Conservation (phyloP, 495 filamentous ascomycete species). For the Beverwykella pulmonaria region DNA sequence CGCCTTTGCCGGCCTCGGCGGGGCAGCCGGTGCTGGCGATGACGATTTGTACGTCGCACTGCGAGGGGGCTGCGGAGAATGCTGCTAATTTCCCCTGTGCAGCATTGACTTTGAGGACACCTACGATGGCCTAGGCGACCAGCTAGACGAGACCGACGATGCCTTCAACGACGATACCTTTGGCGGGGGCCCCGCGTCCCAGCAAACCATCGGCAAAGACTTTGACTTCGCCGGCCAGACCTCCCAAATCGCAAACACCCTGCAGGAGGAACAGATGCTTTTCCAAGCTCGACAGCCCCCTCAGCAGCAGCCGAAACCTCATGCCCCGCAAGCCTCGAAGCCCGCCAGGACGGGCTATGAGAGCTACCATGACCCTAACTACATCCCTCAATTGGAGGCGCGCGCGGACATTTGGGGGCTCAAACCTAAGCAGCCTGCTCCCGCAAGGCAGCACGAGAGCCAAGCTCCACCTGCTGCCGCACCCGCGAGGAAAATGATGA, state of each 20-base stretch:
- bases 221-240: constrained; percentile 97
- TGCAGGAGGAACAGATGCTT: constrained; percentile 86
- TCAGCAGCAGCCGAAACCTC: constrained; percentile 49
- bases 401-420: constrained; percentile 92
- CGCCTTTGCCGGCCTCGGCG: constrained; percentile 78
- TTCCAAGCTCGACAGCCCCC: constrained; percentile 52
- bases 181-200: constrained; percentile 54
- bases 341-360: constrained; percentile 81
- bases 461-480: constrained; percentile 21
- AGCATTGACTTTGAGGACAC: constrained; percentile 96
- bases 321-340: constrained; percentile 47
- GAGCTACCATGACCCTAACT: constrained; percentile 74
- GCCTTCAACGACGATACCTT: constrained; percentile 99
- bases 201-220: constrained; percentile 74
- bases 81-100: constrained; percentile 5
- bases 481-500: constrained; percentile 77
- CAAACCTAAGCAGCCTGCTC: constrained; percentile 59
- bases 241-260: constrained; percentile 77
- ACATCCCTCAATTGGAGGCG: constrained; percentile 82
- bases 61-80: background rate
- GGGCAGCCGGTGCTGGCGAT: constrained; percentile 61
- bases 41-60: constrained; percentile 69
- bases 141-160: constrained; percentile 90
- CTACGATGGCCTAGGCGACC: constrained; percentile 92
- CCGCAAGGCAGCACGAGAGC: constrained; percentile 33